A percentile compares a stretch with the other conserved stretches of the same genome.
phyloP scores from a whole-genome alignment of 805 yeast genomes.

The Teunomyces panamensis region DNA sequence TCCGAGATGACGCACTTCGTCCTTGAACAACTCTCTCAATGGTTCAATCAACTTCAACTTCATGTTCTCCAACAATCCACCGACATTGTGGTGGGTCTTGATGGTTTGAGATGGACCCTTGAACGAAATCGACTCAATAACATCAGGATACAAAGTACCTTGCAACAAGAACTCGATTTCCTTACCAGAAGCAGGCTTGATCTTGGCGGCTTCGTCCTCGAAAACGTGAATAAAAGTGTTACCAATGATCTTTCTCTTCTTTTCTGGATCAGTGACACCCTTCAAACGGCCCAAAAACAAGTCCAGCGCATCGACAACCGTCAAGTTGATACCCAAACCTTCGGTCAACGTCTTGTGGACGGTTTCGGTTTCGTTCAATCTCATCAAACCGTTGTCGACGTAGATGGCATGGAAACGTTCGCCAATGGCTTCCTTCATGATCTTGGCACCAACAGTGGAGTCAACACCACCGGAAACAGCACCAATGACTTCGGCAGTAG shows the following conservation, averaged over 20 bases:
- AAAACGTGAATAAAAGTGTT: conserved; percentile 96
- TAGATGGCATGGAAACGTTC: conserved; percentile 97
- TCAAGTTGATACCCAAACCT: conserved; percentile 91
- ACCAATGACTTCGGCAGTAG: conserved; percentile 97
- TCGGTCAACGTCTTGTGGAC: conserved; percentile 88
- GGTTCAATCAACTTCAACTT: conserved; percentile 98
- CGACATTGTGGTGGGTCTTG: conserved; percentile 99
- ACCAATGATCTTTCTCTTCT: conserved; percentile 98
- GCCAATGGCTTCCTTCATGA: conserved; percentile 98
- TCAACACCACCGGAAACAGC: conserved; percentile 99
- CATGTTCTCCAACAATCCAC: conserved; percentile 97
- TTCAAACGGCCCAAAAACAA: conserved; percentile 81
- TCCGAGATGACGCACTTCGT: conserved; percentile 97
- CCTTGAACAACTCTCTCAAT: conserved; percentile 96
- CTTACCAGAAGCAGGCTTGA: conserved; percentile 83
- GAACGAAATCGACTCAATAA: conserved; percentile 96
- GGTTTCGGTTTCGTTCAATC: conserved; percentile 85
- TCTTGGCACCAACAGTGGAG: conserved; percentile 97
- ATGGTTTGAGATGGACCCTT: conserved; percentile 99
- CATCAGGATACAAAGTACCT: conserved; percentile 98
- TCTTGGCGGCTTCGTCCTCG: conserved; percentile 91
- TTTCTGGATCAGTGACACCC: conserved; percentile 97
- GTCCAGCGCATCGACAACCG: conserved; percentile 92
- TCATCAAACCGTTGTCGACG: conserved; percentile 97
- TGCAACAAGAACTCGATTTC: conserved; percentile 92